phyloP scores from a whole-genome alignment of 148 eudicot species.

The Pharnaceum exiguum region DNA sequence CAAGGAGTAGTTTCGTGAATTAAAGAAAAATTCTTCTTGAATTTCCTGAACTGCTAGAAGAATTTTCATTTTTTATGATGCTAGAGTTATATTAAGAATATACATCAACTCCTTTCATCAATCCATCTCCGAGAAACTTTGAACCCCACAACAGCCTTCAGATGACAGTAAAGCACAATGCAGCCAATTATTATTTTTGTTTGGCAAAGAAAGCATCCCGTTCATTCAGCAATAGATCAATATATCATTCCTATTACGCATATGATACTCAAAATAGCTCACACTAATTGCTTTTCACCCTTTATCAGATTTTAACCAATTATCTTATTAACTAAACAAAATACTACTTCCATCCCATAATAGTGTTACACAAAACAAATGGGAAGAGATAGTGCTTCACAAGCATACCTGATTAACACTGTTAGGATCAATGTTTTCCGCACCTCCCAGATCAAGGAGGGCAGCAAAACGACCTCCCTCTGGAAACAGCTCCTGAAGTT shows the following conservation, averaged over 20 bases:
- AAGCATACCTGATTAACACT: slow-evolving; percentile 21
- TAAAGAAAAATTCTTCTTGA: too few relatives aligned
- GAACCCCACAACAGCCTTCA: neutral
- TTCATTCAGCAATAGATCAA: too few relatives aligned
- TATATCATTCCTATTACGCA: neutral
- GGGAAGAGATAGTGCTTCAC: neutral
- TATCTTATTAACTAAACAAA: too few relatives aligned
- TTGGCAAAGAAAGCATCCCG: too few relatives aligned
- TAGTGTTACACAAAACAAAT: too few relatives aligned
- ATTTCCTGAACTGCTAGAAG: too few relatives aligned
- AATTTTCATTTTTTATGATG: too few relatives aligned
- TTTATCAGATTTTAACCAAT: too few relatives aligned
- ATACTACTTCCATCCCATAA: too few relatives aligned
- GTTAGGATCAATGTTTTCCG: slow-evolving; percentile 22
- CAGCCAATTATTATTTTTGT: too few relatives aligned
- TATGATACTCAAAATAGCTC: neutral
- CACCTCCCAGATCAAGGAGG: slow-evolving; percentile 17
- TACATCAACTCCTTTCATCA: neutral
- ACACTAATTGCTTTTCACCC: neutral
- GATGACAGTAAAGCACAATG: neutral
- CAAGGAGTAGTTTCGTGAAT: too few relatives aligned
- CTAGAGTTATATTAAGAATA: too few relatives aligned
- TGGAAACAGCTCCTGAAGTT: slow-evolving; percentile 4
- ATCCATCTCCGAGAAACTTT: neutral
- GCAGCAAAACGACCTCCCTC: slow-evolving; percentile 19